These are phyloP conservation scores for Penicillium subrubescens DNA, from an alignment of 495 filamentous ascomycete genomes.

Conservation along the genomic window DNA sequence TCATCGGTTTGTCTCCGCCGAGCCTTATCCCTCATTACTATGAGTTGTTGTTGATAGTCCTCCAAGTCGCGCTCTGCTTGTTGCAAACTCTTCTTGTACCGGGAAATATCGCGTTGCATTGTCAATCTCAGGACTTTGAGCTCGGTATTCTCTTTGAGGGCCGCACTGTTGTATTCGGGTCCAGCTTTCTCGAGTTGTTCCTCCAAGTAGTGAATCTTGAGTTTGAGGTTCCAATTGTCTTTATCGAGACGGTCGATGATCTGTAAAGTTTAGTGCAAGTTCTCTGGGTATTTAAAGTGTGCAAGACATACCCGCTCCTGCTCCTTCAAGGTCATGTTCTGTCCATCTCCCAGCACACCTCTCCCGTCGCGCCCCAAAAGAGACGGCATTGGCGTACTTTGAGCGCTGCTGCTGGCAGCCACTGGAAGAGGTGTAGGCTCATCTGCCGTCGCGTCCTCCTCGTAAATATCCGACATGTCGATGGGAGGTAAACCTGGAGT, in stretches of 20 bases:
- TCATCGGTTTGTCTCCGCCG: conserved; percentile 73
- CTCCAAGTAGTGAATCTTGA: conserved; percentile 95
- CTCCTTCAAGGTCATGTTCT: conserved; percentile 81
- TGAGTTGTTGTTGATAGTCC: conserved; percentile 71
- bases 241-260: conserved; percentile 94
- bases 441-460: conserved; percentile 60
- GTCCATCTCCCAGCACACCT: conserved; percentile 71
- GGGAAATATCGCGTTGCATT: conserved; percentile 80
- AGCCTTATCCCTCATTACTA: conserved; percentile 76
- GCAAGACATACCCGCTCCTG: conserved; percentile 74
- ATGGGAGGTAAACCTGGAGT: conserved; percentile 62
- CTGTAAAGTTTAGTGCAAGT: conserved; percentile 39
- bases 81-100: conserved; percentile 77
- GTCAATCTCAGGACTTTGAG: conserved; percentile 88
- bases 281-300: not conserved
- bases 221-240: conserved; percentile 91
- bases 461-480: conserved; percentile 68
- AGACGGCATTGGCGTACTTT: conserved; percentile 76
- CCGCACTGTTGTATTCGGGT: conserved; percentile 80
- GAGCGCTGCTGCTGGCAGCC: conserved; percentile 71
- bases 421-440: conserved; percentile 68
- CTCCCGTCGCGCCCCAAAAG: conserved; percentile 60
- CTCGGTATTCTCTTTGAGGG: conserved; percentile 91
- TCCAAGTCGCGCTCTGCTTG: conserved; percentile 82
- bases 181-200: conserved; percentile 83